Evolutionary conservation across 306 rosid species (phyloP), one percentile per base, ranked within the genome.

Genomic region (Lathyrus aphaca): DNA sequence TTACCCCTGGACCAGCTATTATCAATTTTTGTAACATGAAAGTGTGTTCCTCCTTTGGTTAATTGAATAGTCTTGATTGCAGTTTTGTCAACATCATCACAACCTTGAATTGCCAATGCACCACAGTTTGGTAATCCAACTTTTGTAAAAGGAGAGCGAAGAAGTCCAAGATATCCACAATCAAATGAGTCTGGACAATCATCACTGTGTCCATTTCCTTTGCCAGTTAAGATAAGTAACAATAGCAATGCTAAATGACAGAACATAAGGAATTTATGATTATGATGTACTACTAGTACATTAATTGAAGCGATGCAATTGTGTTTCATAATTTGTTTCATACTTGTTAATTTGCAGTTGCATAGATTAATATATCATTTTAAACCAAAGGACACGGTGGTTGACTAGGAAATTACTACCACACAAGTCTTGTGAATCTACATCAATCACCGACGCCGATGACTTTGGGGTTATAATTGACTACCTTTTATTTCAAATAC

Each of bases 101-200:
- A 81, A 19, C 54, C 46, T 6, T 65, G 11, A 37, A 78, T 73
- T 5, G 61, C 10, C 18, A 62, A 29, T 29, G 45, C 13, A 11
- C 88, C 88, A 68, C 88, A 77, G 0, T 68, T 6, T 5, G 3
- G 42, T 45, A 3, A 4, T 7, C 12, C 44, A 21, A 3, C 1
- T 3, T 10, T 72, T 30, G 48, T 68, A 2, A 75, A 73, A 13
- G 88, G 88, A 42, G 39, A 76, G 0, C 0, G 0, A 45, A 81
- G 2, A 0, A 0, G 0, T 1, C 78, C 80, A 1, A 77, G 27
- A 17, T 42, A 30, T 73, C 78, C 84, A 13, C 88, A 84, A 11
- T 39, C 13, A 53, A 81, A 77, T 8, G 51, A 58, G 4, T 5
- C 5, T 7, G 44, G 57, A 49, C 82, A 82, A 29, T 2, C 40